phyloP scores from a whole-genome alignment of 2,329 filamentous ascomycete species.

The Plenodomus biglobosus region DNA sequence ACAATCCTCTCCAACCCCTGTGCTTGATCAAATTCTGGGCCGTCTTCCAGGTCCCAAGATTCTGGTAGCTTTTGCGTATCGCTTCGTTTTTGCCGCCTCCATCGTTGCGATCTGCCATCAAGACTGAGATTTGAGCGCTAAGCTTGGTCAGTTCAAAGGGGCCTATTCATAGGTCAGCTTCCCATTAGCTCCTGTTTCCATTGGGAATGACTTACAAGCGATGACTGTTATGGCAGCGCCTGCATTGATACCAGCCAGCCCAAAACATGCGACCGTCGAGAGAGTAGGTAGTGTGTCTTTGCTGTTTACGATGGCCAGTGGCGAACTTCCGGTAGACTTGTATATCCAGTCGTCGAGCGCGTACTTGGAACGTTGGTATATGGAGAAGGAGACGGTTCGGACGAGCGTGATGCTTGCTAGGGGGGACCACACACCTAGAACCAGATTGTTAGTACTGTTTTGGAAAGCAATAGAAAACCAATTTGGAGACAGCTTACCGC shows the following conservation, averaged over 20 bases:
- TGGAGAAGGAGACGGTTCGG: conserved; percentile 75
- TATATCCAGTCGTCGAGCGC: conserved; percentile 71
- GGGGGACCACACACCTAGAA: conserved; percentile 71
- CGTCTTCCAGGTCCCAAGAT: conserved; percentile 75
- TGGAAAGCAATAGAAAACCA: background rate
- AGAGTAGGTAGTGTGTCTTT: conserved; percentile 70
- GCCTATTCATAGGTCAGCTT: conserved; percentile 46
- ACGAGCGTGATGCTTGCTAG: conserved; percentile 76
- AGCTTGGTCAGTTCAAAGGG: conserved; percentile 90
- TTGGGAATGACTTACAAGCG: conserved; percentile 57
- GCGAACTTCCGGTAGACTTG: conserved; percentile 65
- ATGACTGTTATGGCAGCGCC: conserved; percentile 78
- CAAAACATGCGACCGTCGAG: conserved; percentile 75
- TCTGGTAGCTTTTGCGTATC: conserved; percentile 64
- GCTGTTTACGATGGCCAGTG: conserved; percentile 71
- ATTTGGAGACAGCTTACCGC: conserved; percentile 48
- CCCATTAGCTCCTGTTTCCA: background rate
- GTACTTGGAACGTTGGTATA: conserved; percentile 78
- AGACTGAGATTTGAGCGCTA: conserved; percentile 79
- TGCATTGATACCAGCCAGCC: conserved; percentile 74
- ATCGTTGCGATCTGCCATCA: conserved; percentile 67
- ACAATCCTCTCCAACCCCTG: conserved; percentile 71
- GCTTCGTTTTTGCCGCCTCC: conserved; percentile 40
- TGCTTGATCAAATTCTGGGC: conserved; percentile 76
- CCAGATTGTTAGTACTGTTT: conserved; percentile 9